Conservation (phyloP, 2,329 filamentous ascomycete genomes). For the Colletotrichum australisinense region DNA sequence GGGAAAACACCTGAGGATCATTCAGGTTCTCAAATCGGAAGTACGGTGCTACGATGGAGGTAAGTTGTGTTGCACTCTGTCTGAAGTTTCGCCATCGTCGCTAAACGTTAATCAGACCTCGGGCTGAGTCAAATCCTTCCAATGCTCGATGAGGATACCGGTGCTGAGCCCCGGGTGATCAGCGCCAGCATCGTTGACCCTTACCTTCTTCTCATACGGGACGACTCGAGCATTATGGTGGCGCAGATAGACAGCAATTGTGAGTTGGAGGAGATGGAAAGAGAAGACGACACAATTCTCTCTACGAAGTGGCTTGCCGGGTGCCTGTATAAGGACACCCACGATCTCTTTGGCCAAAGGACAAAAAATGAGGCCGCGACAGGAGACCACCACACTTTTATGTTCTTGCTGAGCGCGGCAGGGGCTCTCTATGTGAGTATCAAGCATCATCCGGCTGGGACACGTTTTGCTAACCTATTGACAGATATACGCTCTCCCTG, state of each 20-base stretch:
- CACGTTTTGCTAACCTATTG: neutral
- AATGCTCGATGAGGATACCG: constrained; percentile 91
- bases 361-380: constrained; percentile 53
- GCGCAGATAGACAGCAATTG: constrained; percentile 83
- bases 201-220: constrained; percentile 84
- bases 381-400: constrained; percentile 65
- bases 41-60: constrained; percentile 91
- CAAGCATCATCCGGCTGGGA: too few relatives aligned
- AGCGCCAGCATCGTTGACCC: constrained; percentile 89
- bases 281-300: constrained; percentile 65
- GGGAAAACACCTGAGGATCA: constrained; percentile 81
- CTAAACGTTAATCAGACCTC: constrained; percentile 69
- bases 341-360: constrained; percentile 62
- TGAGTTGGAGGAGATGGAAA: constrained; percentile 86
- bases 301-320: constrained; percentile 83
- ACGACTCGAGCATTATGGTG: constrained; percentile 84
- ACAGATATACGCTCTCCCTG: constrained; percentile 81
- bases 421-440: constrained; percentile 78
- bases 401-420: constrained; percentile 82
- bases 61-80: constrained; percentile 56
- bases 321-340: constrained; percentile 81
- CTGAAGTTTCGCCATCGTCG: constrained; percentile 3
- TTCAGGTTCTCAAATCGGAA: constrained; percentile 89
- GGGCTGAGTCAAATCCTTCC: constrained; percentile 91
- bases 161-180: constrained; percentile 80